Evolutionary conservation across 169 alveolate genomes (phyloP).

Genomic region (Plasmodium yoelii): DNA sequence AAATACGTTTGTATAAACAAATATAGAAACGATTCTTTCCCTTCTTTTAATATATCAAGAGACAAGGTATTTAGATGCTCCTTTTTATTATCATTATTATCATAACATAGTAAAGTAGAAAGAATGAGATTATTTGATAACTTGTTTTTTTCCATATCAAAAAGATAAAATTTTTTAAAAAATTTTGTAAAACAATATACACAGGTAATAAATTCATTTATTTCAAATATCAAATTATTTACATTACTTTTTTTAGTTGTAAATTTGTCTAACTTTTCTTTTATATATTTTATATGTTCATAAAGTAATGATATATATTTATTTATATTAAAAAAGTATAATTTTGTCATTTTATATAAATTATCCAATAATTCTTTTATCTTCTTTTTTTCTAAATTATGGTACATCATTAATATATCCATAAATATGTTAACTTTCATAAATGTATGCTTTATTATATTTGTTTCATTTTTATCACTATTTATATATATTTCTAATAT

Average conservation of each 20-base stretch:
- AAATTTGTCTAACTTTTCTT: constrained; percentile 19
- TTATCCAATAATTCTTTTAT: constrained; percentile 17
- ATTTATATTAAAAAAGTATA: constrained; percentile 16
- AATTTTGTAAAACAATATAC: constrained; percentile 40
- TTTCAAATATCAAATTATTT: constrained; percentile 5
- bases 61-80: neutral
- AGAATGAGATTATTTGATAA: constrained; percentile 26
- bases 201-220: constrained; percentile 47
- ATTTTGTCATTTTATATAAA: constrained; percentile 12
- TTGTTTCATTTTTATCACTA: constrained; percentile 14
- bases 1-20: constrained; percentile 31
- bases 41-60: constrained; percentile 11
- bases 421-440: constrained; percentile 37
- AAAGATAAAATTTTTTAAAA: constrained; percentile 34
- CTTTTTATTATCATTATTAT: neutral
- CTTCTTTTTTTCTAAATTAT: constrained; percentile 15
- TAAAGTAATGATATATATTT: constrained; percentile 42
- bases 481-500: constrained; percentile 34
- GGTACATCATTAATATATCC: constrained; percentile 58
- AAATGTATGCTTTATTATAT: constrained; percentile 19
- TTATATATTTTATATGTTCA: constrained; percentile 35
- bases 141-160: constrained; percentile 20
- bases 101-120: constrained; percentile 10
- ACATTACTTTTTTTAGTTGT: constrained; percentile 4
- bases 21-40: constrained; percentile 11